Base-by-base conservation (phyloP, 257 asterid genomes). In the Craterostigma plantagineum region DNA sequence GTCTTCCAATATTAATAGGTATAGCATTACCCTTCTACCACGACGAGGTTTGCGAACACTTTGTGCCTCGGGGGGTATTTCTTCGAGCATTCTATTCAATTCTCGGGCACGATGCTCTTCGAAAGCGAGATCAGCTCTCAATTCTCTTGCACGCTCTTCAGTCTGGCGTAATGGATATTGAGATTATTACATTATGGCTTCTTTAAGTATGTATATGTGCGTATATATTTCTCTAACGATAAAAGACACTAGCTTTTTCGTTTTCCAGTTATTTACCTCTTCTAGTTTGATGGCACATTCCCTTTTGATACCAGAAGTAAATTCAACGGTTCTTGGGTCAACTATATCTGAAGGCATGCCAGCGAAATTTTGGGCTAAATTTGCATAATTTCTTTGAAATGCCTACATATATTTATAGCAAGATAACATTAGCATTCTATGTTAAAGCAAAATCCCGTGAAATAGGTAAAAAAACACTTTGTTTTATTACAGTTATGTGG, bases 21-120 rank as follows among this genome's bases (percentile, higher is more conserved):
- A 62, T 51, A 56, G 34, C 74, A n/a, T 30, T 64, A 85, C 96
- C 64, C 63, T 77, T 77, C 92, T 77, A 66, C 82, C 80, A 34
- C 64, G 55, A 38, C 59, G 75, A 54, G 85, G 43, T 67, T 66
- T 70, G 45, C 59, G 83, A 45, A 64, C 42, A 59, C 51, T 56
- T 53, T 68, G 72, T 14, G 81, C 61, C 50, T 65, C 74, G 43
- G 75, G 75, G 56, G 70, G 62, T 44, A 78, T 68, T 59, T 81
- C 92, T 71, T 72, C 64, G 37, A 85, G 78, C 49, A 81, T 67
- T 66, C 78, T 77, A 62, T 64, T 71, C 53, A 85, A 63, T 64
- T 81, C 94, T 60, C 61, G 71, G 34, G 80, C 82, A 51, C 71
- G 85, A 14, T 72, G 82, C 68, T 80, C 93, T 65, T 84, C 96